A percentile compares a stretch with the other conserved stretches of the same genome.
phyloP scores from a whole-genome alignment of 2,329 filamentous ascomycete species.

The Anthostomella pinea region DNA sequence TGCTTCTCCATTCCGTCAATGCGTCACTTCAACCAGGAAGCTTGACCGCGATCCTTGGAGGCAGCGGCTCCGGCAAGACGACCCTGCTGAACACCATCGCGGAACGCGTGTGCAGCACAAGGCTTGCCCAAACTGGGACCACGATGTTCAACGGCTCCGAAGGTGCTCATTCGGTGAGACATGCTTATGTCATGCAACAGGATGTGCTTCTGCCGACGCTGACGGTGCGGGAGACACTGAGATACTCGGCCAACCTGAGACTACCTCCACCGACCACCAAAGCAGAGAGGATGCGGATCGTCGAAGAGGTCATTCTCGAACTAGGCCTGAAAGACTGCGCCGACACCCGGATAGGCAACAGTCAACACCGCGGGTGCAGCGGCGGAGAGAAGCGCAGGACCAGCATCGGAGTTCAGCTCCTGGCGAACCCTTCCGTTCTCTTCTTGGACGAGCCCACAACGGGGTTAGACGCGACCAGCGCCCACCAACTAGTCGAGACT shows the following conservation, averaged over 20 bases:
- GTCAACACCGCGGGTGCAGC: slow-evolving; percentile 70
- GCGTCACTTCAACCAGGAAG: slow-evolving; percentile 64
- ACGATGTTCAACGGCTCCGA: slow-evolving; percentile 60
- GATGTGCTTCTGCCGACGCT: slow-evolving; percentile 71
- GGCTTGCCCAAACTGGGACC: slow-evolving; percentile 50
- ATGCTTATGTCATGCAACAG: slow-evolving; percentile 74
- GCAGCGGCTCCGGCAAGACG: slow-evolving; percentile 71
- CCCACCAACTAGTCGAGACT: slow-evolving; percentile 69
- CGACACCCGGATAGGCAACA: slow-evolving; percentile 69
- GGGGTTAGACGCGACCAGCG: slow-evolving; percentile 73
- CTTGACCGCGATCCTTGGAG: slow-evolving; percentile 72
- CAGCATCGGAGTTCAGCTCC: slow-evolving; percentile 73
- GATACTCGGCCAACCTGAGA: slow-evolving; percentile 69
- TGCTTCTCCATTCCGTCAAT: slow-evolving; percentile 61
- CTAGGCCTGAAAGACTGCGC: slow-evolving; percentile 75
- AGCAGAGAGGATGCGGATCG: slow-evolving; percentile 58
- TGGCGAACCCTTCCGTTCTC: slow-evolving; percentile 75
- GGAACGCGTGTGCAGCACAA: slow-evolving; percentile 59
- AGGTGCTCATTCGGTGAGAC: slow-evolving; percentile 53
- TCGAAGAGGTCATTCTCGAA: slow-evolving; percentile 75
- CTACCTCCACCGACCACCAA: slow-evolving; percentile 60
- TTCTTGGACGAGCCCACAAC: slow-evolving; percentile 81
- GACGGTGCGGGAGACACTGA: slow-evolving; percentile 72
- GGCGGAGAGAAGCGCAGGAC: slow-evolving; percentile 76
- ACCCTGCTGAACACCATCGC: slow-evolving; percentile 70